Conservation (phyloP, 2,329 filamentous ascomycete species). For the Calycina herbarum region DNA sequence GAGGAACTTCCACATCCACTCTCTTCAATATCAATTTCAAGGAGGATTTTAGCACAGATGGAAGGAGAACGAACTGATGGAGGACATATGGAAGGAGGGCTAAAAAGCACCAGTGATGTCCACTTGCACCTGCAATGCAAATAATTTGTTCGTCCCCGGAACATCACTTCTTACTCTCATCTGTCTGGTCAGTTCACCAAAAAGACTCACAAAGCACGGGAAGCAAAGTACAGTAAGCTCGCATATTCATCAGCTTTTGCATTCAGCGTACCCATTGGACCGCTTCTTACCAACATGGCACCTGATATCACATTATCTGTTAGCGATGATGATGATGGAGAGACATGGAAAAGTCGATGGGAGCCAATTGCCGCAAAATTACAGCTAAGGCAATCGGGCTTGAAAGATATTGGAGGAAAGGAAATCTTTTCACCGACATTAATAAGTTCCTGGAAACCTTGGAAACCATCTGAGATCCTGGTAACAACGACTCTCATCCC, state of each 20-base stretch:
- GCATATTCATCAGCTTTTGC: slow-evolving; percentile 40
- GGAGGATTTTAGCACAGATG: neutral
- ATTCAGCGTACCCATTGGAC: slow-evolving; percentile 43
- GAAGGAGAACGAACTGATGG: neutral
- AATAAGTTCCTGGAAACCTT: neutral
- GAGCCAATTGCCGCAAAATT: slow-evolving; percentile 26
- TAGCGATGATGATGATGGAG: slow-evolving; percentile 39
- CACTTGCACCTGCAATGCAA: slow-evolving; percentile 37
- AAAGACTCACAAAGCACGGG: slow-evolving; percentile 27
- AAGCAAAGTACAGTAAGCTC: slow-evolving; percentile 38
- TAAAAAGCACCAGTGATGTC: slow-evolving; percentile 17
- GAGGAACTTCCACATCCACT: slow-evolving; percentile 42
- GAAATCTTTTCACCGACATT: neutral
- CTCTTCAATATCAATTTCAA: slow-evolving; percentile 5
- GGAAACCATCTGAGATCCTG: neutral
- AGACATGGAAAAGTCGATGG: slow-evolving; percentile 43
- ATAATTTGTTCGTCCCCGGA: slow-evolving; percentile 43
- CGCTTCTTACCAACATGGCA: slow-evolving; percentile 42
- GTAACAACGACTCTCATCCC: slow-evolving; percentile 20
- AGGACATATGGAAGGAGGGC: neutral
- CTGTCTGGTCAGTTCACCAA: slow-evolving; percentile 29
- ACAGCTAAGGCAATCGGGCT: neutral
- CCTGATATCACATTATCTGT: slow-evolving; percentile 42
- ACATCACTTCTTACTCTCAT: slow-evolving; percentile 35
- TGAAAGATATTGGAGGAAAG: neutral